A percentile compares a stretch with the other conserved stretches of the same genome.
phyloP scores from a whole-genome alignment of 2,329 filamentous ascomycete species.

The Fusarium brevicatenulatum region DNA sequence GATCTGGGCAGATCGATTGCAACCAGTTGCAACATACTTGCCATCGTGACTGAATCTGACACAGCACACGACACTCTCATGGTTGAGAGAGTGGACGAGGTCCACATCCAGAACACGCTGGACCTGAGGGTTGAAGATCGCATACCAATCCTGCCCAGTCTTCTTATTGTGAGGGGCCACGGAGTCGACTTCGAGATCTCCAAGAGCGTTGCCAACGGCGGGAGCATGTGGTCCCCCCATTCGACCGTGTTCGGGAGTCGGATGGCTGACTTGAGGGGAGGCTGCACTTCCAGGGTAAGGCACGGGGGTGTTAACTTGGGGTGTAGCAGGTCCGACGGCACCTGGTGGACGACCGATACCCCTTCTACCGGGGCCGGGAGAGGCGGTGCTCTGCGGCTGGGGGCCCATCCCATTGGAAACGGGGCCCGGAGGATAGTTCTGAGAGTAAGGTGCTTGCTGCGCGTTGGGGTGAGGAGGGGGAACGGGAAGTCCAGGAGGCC shows the following conservation, averaged over 20 bases:
- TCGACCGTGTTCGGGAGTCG: slow-evolving; percentile 74
- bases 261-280: slow-evolving; percentile 88
- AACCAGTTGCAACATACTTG: slow-evolving; percentile 94
- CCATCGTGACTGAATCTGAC: slow-evolving; percentile 96
- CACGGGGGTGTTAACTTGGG: slow-evolving; percentile 88
- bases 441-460: slow-evolving; percentile 78
- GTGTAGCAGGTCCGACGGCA: slow-evolving; percentile 78
- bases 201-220: slow-evolving; percentile 72
- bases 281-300: slow-evolving; percentile 85
- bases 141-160: slow-evolving; percentile 92
- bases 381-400: slow-evolving; percentile 86
- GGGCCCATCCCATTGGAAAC: slow-evolving; percentile 78
- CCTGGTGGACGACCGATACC: slow-evolving; percentile 73
- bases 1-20: slow-evolving; percentile 99
- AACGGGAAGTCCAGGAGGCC: slow-evolving; percentile 72
- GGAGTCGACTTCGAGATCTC: slow-evolving; percentile 87
- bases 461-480: slow-evolving; percentile 69
- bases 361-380: slow-evolving; percentile 83
- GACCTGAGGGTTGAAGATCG: slow-evolving; percentile 93
- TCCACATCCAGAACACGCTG: slow-evolving; percentile 92
- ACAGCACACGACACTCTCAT: slow-evolving; percentile 98
- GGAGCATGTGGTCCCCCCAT: slow-evolving; percentile 62
- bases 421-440: slow-evolving; percentile 70
- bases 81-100: slow-evolving; percentile 88
- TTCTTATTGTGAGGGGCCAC: slow-evolving; percentile 89